Conservation (phyloP, 768 basidiomycete genomes). For the Agaricus blazei region DNA sequence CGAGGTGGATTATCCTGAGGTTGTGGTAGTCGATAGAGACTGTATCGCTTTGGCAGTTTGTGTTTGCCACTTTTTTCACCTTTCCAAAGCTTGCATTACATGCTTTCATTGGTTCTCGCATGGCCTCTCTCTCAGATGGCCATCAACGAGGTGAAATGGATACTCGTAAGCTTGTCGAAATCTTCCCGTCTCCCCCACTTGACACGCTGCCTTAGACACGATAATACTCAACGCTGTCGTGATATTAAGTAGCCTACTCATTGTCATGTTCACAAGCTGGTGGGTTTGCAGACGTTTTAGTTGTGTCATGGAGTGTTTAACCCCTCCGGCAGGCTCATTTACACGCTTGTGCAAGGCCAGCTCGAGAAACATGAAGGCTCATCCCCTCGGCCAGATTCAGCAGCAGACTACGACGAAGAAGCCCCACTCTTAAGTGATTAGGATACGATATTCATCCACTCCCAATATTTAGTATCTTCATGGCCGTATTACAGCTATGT, state of each 20-base stretch:
- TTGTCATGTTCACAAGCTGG: constrained; percentile 64
- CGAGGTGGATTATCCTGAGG: background rate
- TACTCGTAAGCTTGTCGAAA: constrained; percentile 40
- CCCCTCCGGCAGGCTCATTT: constrained; percentile 50
- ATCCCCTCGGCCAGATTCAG: constrained; percentile 50
- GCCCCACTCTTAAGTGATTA: constrained; percentile 42
- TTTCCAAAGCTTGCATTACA: constrained; percentile 70
- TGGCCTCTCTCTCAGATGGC: constrained; percentile 73
- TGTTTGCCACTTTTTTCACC: constrained; percentile 63
- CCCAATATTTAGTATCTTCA: background rate
- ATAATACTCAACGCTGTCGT: constrained; percentile 61
- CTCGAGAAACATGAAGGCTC: constrained; percentile 49
- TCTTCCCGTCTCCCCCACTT: background rate
- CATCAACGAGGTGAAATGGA: constrained; percentile 74
- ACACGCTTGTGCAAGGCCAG: constrained; percentile 56
- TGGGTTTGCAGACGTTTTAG: constrained; percentile 28
- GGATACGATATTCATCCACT: background rate
- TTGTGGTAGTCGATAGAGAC: constrained; percentile 58
- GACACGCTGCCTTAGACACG: constrained; percentile 35
- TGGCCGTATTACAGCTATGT: background rate
- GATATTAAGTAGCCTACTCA: constrained; percentile 51
- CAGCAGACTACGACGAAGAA: constrained; percentile 57
- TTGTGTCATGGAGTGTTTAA: constrained; percentile 6
- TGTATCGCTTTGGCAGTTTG: constrained; percentile 72
- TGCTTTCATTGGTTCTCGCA: constrained; percentile 73